A percentile compares a stretch with the other conserved stretches of the same genome.
phyloP scores from a whole-genome alignment of 2,329 filamentous ascomycete genomes.

The Ophiostoma pallidulum region DNA sequence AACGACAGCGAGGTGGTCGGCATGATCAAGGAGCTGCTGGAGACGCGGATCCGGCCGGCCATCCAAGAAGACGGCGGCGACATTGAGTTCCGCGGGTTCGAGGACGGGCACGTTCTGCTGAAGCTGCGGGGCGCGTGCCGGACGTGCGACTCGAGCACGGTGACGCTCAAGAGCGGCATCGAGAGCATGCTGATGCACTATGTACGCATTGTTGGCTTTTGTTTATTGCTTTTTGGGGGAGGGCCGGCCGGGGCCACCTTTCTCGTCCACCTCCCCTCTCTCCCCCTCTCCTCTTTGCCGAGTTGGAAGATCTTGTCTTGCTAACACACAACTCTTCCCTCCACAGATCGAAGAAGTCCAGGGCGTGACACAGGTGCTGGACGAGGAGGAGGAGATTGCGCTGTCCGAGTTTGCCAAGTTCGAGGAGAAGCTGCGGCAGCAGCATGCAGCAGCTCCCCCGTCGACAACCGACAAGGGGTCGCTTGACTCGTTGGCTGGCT shows the following conservation, averaged over 20 bases:
- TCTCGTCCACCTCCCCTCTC: no score
- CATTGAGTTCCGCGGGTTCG: conserved; percentile 88
- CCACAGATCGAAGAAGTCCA: conserved; percentile 85
- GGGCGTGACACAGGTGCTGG: conserved; percentile 80
- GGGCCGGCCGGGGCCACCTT: no score
- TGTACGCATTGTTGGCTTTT: conserved; percentile 42
- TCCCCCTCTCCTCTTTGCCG: no score
- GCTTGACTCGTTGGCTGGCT: conserved; percentile 12
- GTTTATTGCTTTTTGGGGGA: not conserved
- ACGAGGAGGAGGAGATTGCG: conserved; percentile 84
- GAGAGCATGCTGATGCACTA: conserved; percentile 98
- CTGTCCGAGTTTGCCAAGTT: conserved; percentile 87
- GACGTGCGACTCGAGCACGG: conserved; percentile 93
- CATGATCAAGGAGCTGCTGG: conserved; percentile 97
- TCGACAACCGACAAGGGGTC: conserved; percentile 30
- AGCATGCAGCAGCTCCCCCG: conserved; percentile 36
- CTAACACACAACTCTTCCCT: no score
- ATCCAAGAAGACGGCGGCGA: conserved; percentile 98
- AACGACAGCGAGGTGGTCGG: conserved; percentile 89
- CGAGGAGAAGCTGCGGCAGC: conserved; percentile 65
- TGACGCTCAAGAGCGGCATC: conserved; percentile 94
- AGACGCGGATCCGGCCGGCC: conserved; percentile 86
- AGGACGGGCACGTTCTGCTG: conserved; percentile 71
- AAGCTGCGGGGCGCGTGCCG: conserved; percentile 89
- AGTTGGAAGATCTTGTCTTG: no score